phyloP scores from a whole-genome alignment of 1,284 basidiomycete genomes.

The Microbotryum violaceum region DNA sequence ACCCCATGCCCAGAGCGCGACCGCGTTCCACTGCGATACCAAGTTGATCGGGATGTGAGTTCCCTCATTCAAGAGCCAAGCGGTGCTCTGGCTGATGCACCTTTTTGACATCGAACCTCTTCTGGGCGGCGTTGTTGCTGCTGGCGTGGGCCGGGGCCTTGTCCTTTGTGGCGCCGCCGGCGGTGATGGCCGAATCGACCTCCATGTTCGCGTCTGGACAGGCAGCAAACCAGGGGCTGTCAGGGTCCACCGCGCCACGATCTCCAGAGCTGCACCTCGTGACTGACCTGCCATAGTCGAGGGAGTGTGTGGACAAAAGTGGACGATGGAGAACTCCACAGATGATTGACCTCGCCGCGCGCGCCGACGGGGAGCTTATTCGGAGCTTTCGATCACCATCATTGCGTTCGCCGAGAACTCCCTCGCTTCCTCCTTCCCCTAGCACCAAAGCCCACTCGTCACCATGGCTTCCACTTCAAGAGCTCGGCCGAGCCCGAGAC shows the following conservation, averaged over 20 bases:
- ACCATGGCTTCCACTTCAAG: too few species aligned
- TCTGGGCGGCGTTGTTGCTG: slow-evolving; percentile 43
- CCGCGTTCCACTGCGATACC: slow-evolving; percentile 77
- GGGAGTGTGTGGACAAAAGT: neutral
- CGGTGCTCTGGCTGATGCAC: slow-evolving; percentile 44
- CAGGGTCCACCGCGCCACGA: neutral
- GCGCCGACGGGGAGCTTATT: too few species aligned
- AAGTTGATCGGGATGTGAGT: slow-evolving; percentile 6
- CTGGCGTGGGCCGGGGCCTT: slow-evolving; percentile 45
- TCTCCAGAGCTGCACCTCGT: neutral
- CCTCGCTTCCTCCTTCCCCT: too few species aligned
- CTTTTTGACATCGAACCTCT: slow-evolving; percentile 92
- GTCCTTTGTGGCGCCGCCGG: slow-evolving; percentile 47
- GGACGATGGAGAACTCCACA: neutral
- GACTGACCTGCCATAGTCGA: slow-evolving; percentile 16
- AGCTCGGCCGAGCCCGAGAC: too few species aligned
- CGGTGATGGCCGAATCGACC: slow-evolving; percentile 54
- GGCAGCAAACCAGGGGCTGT: neutral
- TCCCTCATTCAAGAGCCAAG: slow-evolving; percentile 8
- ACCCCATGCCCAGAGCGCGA: slow-evolving; percentile 96
- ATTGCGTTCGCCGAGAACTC: too few species aligned
- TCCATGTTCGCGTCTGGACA: slow-evolving; percentile 58
- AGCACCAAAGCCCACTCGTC: too few species aligned
- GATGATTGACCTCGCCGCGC: too few species aligned
- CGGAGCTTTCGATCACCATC: too few species aligned